phyloP scores from a whole-genome alignment of 2,329 filamentous ascomycete genomes.

The Alternaria sp. region DNA sequence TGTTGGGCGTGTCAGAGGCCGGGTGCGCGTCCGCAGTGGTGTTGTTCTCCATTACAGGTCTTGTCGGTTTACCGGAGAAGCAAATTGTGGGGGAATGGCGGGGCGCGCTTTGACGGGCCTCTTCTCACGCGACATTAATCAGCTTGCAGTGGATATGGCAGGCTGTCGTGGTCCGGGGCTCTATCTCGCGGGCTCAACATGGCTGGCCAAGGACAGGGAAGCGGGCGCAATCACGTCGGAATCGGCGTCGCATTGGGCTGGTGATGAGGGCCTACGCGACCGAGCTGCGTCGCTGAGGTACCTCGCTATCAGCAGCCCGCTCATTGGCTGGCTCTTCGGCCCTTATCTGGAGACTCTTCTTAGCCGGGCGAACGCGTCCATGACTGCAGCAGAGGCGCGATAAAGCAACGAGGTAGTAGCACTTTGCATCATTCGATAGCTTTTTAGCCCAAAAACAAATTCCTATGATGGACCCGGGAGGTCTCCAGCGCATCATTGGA shows the following conservation, averaged over 20 bases:
- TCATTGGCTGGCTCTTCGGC: conserved; percentile 12
- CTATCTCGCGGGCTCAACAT: conserved; percentile 22
- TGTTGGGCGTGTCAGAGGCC: conserved; percentile 26
- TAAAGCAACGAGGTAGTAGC: not conserved
- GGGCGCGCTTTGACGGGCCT: conserved; percentile 23
- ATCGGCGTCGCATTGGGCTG: conserved; percentile 17
- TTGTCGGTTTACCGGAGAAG: conserved; percentile 14
- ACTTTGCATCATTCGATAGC: not conserved
- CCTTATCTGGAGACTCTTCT: conserved; percentile 11
- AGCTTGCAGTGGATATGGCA: conserved; percentile 18
- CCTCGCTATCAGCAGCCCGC: conserved; percentile 4
- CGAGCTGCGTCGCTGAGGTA: not conserved
- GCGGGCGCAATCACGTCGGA: conserved; percentile 12
- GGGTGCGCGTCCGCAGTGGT: conserved; percentile 15
- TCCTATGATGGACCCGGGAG: not conserved
- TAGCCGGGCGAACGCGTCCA: conserved; percentile 2
- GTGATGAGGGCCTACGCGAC: conserved; percentile 4
- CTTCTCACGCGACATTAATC: conserved; percentile 31
- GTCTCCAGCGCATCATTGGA: not conserved
- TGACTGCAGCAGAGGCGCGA: not conserved
- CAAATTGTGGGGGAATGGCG: conserved; percentile 27
- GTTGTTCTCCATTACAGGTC: conserved; percentile 20
- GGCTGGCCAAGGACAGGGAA: conserved; percentile 16
- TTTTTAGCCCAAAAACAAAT: not conserved
- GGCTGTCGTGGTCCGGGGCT: conserved; percentile 20